These are phyloP conservation scores for Mycena sp. DNA, from an alignment of 1,284 basidiomycete species.

Conservation along the genomic window DNA sequence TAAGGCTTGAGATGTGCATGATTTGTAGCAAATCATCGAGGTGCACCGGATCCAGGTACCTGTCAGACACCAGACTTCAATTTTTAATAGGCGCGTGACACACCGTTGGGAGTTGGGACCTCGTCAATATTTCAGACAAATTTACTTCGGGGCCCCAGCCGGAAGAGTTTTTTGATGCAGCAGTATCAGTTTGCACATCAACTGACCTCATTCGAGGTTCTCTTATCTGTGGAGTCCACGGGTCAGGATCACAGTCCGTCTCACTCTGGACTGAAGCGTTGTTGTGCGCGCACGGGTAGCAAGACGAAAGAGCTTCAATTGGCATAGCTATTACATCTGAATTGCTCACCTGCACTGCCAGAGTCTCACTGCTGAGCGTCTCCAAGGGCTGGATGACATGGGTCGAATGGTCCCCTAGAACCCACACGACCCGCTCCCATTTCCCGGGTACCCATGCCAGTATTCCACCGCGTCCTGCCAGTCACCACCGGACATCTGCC, in stretches of 20 bases:
- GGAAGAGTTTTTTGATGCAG: slow-evolving; percentile 14
- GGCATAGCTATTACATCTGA: slow-evolving; percentile 2
- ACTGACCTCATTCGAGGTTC: slow-evolving; percentile 8
- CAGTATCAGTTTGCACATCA: slow-evolving; percentile 2
- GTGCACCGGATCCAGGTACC: background rate
- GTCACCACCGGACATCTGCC: too few relatives aligned
- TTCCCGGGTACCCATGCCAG: background rate
- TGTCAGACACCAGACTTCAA: background rate
- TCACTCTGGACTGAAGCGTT: background rate
- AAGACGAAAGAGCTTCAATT: background rate
- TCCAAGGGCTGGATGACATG: background rate
- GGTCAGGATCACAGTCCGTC: too few relatives aligned
- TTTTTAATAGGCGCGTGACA: background rate
- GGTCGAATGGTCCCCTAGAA: background rate
- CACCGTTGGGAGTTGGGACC: slow-evolving; percentile 2
- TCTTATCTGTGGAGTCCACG: slow-evolving; percentile 12
- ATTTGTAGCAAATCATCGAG: background rate
- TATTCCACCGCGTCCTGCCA: too few relatives aligned
- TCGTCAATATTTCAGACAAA: slow-evolving; percentile 1
- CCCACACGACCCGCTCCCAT: background rate
- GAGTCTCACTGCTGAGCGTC: background rate
- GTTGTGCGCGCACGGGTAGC: background rate
- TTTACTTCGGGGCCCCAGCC: slow-evolving; percentile 6
- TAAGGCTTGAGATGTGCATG: background rate
- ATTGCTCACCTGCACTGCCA: background rate